These are phyloP conservation scores for Suillus subalutaceus DNA, from an alignment of 768 basidiomycete genomes.

Conservation along the genomic window DNA sequence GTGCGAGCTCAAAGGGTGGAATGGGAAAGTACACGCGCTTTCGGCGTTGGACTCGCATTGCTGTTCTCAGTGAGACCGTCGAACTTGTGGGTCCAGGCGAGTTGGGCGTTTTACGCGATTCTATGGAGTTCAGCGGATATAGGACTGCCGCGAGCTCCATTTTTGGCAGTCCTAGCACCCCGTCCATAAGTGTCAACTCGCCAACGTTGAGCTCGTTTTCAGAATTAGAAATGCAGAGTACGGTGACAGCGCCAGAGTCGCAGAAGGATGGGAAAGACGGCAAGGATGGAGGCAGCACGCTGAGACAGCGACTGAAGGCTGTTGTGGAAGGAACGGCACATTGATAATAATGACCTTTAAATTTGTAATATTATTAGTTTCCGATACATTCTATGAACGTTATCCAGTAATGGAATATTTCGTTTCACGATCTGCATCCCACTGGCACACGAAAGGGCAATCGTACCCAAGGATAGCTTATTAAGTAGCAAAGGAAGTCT, in stretches of 20 bases:
- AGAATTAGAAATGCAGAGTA: slow-evolving; percentile 28
- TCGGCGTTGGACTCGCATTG: slow-evolving; percentile 85
- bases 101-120: slow-evolving; percentile 32
- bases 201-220: slow-evolving; percentile 32
- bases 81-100: slow-evolving; percentile 51
- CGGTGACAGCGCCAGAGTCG: slow-evolving; percentile 26
- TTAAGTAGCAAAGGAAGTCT: background rate
- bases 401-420: background rate
- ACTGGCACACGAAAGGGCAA: background rate
- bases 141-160: slow-evolving; percentile 18
- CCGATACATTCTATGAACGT: background rate
- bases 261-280: slow-evolving; percentile 19
- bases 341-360: slow-evolving; percentile 14
- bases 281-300: slow-evolving; percentile 12
- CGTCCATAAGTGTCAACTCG: slow-evolving; percentile 29
- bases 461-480: no score
- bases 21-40: slow-evolving; percentile 92
- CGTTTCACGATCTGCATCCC: background rate
- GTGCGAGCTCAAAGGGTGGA: slow-evolving; percentile 70
- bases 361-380: slow-evolving; percentile 22
- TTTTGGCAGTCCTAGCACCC: slow-evolving; percentile 17
- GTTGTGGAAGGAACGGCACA: slow-evolving; percentile 31
- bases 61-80: slow-evolving; percentile 72
- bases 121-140: slow-evolving; percentile 8
- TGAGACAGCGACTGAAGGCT: slow-evolving; percentile 35